Base-by-base conservation (phyloP, 192 early-diverging fungal genomes). In the Entrophospora sp. region DNA sequence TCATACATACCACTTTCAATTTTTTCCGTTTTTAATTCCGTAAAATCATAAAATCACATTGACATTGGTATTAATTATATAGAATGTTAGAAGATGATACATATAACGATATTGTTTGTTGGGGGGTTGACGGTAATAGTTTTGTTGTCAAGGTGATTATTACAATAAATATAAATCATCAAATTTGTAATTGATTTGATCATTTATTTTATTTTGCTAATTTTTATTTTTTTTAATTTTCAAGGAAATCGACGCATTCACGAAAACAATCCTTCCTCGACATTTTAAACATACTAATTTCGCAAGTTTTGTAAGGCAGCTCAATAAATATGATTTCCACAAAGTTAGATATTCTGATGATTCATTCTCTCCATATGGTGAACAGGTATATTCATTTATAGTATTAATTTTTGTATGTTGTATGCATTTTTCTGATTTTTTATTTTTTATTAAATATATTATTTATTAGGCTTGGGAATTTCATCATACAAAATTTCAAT, bases 281-380 rank as follows among this genome's bases (percentile, higher is more conserved):
- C 81, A 83, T 45, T 90, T 87, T 68, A 88, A 88, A 64, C 88
- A 90, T 71, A 80, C 79, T 66, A 87, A 86, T 58, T 86, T 86
- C 70, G 77, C 81, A 8, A 81, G 79, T 63, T 86, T 86, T 72
- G 84, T 86, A 25, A 79, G 88, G 6, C 88, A 90, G 57, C 79
- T 88, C 16, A 90, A 90, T 76, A 89, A 85, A 66, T 90, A 89
- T 61, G 87, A 83, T 59, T 91, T 91, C 68, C 85, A 87, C 73
- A 91, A 89, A 71, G 74, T 88, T 30, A 81, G 81, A 61, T 79
- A 80, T 37, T 69, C 74, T 20, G 76, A 81, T 18, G 80, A 85
- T 28, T 68, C 68, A 9, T 44, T 68, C 9, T 56, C 66, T 14
- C 69, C 69, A 9, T 78, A 85, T 52, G 82, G 83, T 35, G 79